Conservation (phyloP, 345 rosid genomes). For the Cardamine occulta region DNA sequence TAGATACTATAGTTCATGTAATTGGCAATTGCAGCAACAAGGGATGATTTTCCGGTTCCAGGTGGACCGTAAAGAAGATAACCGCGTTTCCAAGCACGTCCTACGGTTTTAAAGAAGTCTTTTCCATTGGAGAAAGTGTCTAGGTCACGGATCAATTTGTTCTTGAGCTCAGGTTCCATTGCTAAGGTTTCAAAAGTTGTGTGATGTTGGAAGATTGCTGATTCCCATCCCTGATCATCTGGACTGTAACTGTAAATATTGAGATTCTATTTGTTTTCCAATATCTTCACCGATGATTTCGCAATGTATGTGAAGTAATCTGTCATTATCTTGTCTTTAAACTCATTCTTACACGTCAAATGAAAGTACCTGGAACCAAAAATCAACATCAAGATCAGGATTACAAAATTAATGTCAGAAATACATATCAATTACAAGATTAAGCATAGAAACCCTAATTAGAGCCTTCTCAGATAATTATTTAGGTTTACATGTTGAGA, state of each 20-base stretch:
- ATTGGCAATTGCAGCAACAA: constrained; percentile 41
- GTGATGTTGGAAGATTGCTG: constrained; percentile 38
- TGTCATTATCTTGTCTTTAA: constrained; percentile 30
- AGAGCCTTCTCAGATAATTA: too few relatives aligned
- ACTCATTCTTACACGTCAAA: constrained; percentile 33
- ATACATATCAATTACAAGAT: too few relatives aligned
- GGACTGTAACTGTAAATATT: constrained; percentile 26
- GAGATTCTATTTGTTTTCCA: constrained; percentile 9
- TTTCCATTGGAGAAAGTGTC: constrained; percentile 34
- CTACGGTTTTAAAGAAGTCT: constrained; percentile 33
- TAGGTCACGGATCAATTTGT: constrained; percentile 30
- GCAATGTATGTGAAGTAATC: constrained; percentile 28
- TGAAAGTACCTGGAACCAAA: constrained; percentile 22
- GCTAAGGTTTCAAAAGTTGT: constrained; percentile 37
- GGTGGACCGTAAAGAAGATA: constrained; percentile 38
- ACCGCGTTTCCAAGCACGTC: constrained; percentile 41
- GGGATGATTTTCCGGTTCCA: constrained; percentile 41
- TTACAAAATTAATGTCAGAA: background rate
- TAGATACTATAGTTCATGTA: constrained; percentile 34
- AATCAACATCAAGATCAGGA: background rate
- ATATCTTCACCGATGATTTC: constrained; percentile 11
- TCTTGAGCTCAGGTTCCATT: constrained; percentile 40
- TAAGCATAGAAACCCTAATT: too few relatives aligned
- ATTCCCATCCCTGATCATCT: background rate
- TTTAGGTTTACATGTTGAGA: background rate